Conservation (phyloP, 805 yeast genomes). For the Candida nonsorbophila region DNA sequence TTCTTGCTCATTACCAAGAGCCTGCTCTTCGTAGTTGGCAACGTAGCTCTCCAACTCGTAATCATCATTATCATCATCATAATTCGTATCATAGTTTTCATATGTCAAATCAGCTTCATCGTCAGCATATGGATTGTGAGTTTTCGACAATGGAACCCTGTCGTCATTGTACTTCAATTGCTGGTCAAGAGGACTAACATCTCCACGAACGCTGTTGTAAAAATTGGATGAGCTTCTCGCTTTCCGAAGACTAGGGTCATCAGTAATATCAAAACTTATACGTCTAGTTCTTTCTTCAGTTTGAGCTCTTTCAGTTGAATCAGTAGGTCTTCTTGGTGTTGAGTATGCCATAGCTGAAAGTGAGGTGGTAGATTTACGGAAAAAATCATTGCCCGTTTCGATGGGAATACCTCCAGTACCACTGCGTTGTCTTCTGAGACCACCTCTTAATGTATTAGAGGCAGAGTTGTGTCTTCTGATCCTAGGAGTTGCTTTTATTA, state of each 20-base stretch:
- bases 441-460: slow-evolving; percentile 3
- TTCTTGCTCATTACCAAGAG: too few species aligned
- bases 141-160: slow-evolving; percentile 15
- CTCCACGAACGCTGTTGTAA: slow-evolving; percentile 7
- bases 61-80: neutral
- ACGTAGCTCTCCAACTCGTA: slow-evolving; percentile 1
- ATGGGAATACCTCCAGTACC: slow-evolving; percentile 1
- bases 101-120: slow-evolving; percentile 1
- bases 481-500: slow-evolving; percentile 11
- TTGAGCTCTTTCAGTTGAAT: slow-evolving; percentile 2
- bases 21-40: slow-evolving; percentile 1
- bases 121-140: slow-evolving; percentile 25
- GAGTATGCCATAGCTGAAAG: slow-evolving; percentile 8
- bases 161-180: slow-evolving; percentile 14
- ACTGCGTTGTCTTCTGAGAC: neutral
- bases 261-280: neutral
- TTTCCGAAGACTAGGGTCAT: slow-evolving; percentile 15
- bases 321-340: slow-evolving; percentile 3
- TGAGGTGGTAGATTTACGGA: slow-evolving; percentile 8
- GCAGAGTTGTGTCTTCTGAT: slow-evolving; percentile 22
- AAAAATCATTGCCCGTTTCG: too few species aligned
- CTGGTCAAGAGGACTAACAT: slow-evolving; percentile 5
- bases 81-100: neutral
- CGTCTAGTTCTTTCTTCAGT: slow-evolving; percentile 3
- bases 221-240: slow-evolving; percentile 34